Conservation (phyloP, 2,329 filamentous ascomycete species). For the Mycosphaerella sp. region DNA sequence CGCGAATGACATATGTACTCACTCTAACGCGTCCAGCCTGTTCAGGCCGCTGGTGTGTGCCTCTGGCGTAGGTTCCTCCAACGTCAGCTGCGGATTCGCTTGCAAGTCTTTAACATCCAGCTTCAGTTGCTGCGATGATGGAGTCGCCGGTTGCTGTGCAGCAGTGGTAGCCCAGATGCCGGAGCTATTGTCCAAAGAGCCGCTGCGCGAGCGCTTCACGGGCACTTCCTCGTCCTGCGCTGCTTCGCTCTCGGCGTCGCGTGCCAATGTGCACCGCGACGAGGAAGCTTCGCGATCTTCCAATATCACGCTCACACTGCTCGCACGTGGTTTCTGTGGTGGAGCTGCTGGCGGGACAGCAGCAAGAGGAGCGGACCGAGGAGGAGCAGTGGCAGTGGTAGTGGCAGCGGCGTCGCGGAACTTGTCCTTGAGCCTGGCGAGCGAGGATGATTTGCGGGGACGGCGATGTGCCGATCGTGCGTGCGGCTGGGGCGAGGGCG, state of each 20-base stretch:
- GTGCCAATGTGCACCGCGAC: background rate
- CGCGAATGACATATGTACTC: constrained; percentile 1
- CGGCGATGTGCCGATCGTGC: background rate
- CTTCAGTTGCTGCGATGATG: constrained; percentile 11
- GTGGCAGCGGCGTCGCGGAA: constrained; percentile 8
- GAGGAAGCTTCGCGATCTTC: background rate
- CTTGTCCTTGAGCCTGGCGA: constrained; percentile 23
- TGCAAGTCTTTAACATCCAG: constrained; percentile 12
- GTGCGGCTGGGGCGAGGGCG: constrained; percentile 10
- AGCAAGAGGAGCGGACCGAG: background rate
- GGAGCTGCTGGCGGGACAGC: background rate
- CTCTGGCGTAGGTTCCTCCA: constrained; percentile 19
- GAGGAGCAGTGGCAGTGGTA: no score
- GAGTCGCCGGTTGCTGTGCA: constrained; percentile 6
- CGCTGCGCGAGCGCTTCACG: background rate
- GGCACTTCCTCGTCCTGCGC: background rate
- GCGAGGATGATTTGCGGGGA: constrained; percentile 16
- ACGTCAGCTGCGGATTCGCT: constrained; percentile 10
- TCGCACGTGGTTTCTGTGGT: background rate
- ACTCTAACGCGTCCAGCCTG: background rate
- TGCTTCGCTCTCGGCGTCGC: background rate
- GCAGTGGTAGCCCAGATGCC: background rate
- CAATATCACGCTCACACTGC: constrained; percentile 4
- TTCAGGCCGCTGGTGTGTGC: constrained; percentile 3
- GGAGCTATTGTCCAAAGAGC: constrained; percentile 1